Percentiles rank a stretch among this genome's conserved stretches.
phyloP scores from a whole-genome alignment of 495 filamentous ascomycete genomes.

The Chaetomium cochliodes region DNA sequence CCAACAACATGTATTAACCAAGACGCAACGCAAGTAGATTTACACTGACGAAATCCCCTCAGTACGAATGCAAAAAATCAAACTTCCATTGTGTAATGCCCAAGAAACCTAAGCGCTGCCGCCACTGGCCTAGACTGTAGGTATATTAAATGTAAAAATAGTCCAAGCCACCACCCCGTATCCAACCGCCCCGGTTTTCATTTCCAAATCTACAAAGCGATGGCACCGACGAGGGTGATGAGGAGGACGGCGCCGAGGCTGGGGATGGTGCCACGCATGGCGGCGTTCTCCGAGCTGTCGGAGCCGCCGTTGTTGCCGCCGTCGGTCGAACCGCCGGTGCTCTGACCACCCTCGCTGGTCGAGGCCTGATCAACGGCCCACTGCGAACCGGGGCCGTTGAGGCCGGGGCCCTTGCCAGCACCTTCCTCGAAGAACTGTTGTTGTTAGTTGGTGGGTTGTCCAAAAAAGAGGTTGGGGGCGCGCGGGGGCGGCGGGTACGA shows the following conservation, averaged over 20 bases:
- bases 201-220: conserved; percentile 51
- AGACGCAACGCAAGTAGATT: too few relatives aligned
- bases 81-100: neutral
- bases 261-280: conserved; percentile 44
- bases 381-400: conserved; percentile 71
- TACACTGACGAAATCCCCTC: neutral
- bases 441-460: conserved; percentile 20
- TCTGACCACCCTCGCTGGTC: conserved; percentile 36
- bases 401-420: conserved; percentile 71
- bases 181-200: neutral
- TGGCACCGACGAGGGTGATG: conserved; percentile 65
- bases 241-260: conserved; percentile 54
- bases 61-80: neutral
- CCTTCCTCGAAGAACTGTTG: conserved; percentile 67
- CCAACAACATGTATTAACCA: too few relatives aligned
- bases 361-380: conserved; percentile 52
- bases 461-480: neutral
- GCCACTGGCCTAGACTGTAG: neutral
- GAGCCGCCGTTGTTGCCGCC: conserved; percentile 47
- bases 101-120: neutral
- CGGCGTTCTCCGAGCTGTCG: conserved; percentile 30
- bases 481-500: neutral
- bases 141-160: conserved; percentile 12
- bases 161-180: neutral
- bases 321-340: conserved; percentile 54